These are phyloP conservation scores for Hypholoma sublateritium DNA, from an alignment of 768 basidiomycete genomes.

Conservation along the genomic window DNA sequence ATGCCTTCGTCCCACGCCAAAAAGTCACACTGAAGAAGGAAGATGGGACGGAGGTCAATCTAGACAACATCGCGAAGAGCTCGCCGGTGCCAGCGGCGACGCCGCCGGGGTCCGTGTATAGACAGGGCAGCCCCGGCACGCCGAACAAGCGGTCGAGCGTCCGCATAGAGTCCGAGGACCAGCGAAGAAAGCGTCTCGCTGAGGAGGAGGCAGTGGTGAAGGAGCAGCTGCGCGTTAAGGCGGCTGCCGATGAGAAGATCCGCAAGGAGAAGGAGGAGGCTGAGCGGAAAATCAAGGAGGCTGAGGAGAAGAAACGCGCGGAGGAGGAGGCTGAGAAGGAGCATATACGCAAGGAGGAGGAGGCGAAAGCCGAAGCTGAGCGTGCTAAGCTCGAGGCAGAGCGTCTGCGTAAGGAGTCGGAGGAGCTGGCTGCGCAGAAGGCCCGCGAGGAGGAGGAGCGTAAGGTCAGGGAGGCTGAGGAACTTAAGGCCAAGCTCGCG, in stretches of 20 bases:
- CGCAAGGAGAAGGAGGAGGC: slow-evolving; percentile 42
- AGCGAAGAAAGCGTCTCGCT: slow-evolving; percentile 42
- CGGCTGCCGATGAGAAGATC: slow-evolving; percentile 43
- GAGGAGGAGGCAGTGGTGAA: slow-evolving; percentile 51
- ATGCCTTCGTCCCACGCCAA: slow-evolving; percentile 61
- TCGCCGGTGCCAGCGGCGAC: slow-evolving; percentile 30
- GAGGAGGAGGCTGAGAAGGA: slow-evolving; percentile 30
- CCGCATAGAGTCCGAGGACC: slow-evolving; percentile 63
- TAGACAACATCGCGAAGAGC: slow-evolving; percentile 54
- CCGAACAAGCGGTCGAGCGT: slow-evolving; percentile 41
- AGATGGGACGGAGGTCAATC: slow-evolving; percentile 63
- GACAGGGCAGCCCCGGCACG: slow-evolving; percentile 40
- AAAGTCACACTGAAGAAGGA: slow-evolving; percentile 61
- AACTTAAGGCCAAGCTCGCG: slow-evolving; percentile 33
- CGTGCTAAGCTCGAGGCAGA: slow-evolving; percentile 31
- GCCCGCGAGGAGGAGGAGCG: slow-evolving; percentile 38
- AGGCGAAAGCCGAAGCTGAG: slow-evolving; percentile 46
- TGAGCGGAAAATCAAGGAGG: slow-evolving; percentile 41
- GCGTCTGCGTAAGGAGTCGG: slow-evolving; percentile 44
- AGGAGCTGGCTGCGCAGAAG: slow-evolving; percentile 34
- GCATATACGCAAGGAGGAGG: slow-evolving; percentile 38
- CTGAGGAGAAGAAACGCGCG: slow-evolving; percentile 35
- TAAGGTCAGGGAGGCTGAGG: slow-evolving; percentile 36
- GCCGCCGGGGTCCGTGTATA: slow-evolving; percentile 29
- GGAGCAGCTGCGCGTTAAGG: slow-evolving; percentile 37